phyloP scores from a whole-genome alignment of 257 asterid species.

The Salvia splendens region DNA sequence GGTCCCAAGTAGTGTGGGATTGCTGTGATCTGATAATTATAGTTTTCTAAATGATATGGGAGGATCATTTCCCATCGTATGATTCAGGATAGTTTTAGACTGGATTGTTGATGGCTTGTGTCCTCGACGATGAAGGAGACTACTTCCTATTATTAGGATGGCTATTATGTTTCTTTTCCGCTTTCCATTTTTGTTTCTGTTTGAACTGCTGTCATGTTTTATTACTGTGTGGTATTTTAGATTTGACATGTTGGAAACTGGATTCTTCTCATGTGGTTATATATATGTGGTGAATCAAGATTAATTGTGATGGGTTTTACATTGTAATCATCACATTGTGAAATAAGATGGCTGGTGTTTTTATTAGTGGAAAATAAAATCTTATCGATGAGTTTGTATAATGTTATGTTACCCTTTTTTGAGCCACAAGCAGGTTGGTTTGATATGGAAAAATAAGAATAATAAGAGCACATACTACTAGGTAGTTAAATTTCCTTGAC shows the following conservation, averaged over 20 bases:
- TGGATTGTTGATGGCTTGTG: constrained; percentile 27
- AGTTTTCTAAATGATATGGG: constrained; percentile 36
- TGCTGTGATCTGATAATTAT: constrained; percentile 4
- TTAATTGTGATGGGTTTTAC: background rate
- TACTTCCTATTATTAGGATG: constrained; percentile 13
- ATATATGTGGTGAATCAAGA: background rate
- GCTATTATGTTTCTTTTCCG: constrained; percentile 12
- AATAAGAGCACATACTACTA: background rate
- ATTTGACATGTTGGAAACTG: constrained; percentile 21
- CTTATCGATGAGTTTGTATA: no score
- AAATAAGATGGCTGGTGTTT: no score
- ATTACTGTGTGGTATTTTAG: constrained; percentile 18
- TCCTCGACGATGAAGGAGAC: constrained; percentile 32
- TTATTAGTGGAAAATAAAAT: no score
- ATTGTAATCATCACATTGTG: background rate
- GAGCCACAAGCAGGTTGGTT: no score
- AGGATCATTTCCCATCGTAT: constrained; percentile 22
- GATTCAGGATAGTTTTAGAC: constrained; percentile 27
- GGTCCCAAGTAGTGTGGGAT: constrained; percentile 57
- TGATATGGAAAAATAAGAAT: no score
- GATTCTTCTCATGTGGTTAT: background rate
- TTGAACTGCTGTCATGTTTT: constrained; percentile 14
- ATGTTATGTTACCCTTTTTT: no score
- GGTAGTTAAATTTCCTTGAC: constrained; percentile 56
- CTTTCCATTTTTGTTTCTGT: constrained; percentile 9